Conservation (phyloP, 2,329 filamentous ascomycete species). For the Aureobasidium uvarum region DNA sequence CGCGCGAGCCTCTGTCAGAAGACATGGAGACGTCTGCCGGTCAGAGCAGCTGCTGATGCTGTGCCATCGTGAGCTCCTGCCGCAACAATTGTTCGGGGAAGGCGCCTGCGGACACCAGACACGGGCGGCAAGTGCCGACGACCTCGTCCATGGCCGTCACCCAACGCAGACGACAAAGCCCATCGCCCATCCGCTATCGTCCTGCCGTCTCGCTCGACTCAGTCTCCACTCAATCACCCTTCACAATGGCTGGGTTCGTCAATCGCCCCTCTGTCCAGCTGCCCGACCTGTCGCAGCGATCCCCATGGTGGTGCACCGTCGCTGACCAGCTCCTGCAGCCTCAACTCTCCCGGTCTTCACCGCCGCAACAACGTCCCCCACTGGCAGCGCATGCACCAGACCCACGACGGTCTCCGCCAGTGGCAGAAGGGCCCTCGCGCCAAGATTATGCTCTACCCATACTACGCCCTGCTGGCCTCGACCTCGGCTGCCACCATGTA, state of each 20-base stretch:
- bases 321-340: conserved; percentile 21
- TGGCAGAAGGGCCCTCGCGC: conserved; percentile 72
- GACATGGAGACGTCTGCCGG: conserved; percentile 34
- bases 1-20: conserved; percentile 35
- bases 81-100: background rate
- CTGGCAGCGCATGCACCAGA: conserved; percentile 73
- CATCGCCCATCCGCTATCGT: background rate
- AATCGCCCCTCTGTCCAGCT: conserved; percentile 1
- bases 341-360: conserved; percentile 53
- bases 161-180: conserved; percentile 1
- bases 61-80: background rate
- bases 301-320: background rate
- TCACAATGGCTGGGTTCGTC: conserved; percentile 47
- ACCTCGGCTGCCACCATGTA: conserved; percentile 57
- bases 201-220: background rate
- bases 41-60: conserved; percentile 11
- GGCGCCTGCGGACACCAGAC: background rate
- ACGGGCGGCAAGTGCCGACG: conserved; percentile 8
- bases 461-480: conserved; percentile 54
- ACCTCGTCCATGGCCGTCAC: background rate
- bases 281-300: background rate
- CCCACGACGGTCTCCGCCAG: conserved; percentile 67
- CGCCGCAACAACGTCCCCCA: conserved; percentile 73
- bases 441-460: conserved; percentile 65
- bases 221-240: conserved; percentile 37